A percentile compares a stretch with the other conserved stretches of the same genome.
These are phyloP conservation scores for Kurtzmaniella quercitrusa DNA, from an alignment of 1,139 yeast species.

Conservation along the genomic window DNA sequence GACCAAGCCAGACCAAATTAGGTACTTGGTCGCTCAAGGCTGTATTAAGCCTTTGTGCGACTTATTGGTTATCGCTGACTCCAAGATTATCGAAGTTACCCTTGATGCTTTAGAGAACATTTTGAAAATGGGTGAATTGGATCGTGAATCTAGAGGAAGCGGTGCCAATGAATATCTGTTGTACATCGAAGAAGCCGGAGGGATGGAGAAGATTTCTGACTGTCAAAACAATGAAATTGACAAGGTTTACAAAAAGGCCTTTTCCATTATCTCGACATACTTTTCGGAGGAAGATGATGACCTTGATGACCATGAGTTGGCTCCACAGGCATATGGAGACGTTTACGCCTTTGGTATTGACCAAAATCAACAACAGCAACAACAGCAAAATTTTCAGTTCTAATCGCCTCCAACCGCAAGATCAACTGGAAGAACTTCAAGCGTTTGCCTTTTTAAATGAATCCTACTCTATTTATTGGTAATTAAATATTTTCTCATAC, in stretches of 20 bases:
- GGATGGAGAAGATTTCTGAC: slow-evolving; percentile 93
- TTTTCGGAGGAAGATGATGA: slow-evolving; percentile 79
- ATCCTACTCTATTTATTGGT: slow-evolving; percentile 1
- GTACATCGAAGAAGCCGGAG: slow-evolving; percentile 96
- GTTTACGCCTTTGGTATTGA: slow-evolving; percentile 83
- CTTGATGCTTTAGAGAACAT: slow-evolving; percentile 94
- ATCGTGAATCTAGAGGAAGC: slow-evolving; percentile 71
- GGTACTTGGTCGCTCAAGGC: slow-evolving; percentile 89
- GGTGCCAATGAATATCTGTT: slow-evolving; percentile 81
- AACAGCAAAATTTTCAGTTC: slow-evolving; percentile 45
- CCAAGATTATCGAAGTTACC: slow-evolving; percentile 90
- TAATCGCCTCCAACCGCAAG: slow-evolving; percentile 12
- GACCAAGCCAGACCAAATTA: slow-evolving; percentile 86
- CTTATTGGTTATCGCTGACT: slow-evolving; percentile 79
- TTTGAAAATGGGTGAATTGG: slow-evolving; percentile 89
- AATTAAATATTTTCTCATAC: slow-evolving; percentile 3
- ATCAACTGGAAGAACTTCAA: not conserved
- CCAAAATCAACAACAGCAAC: slow-evolving; percentile 27
- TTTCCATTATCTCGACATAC: slow-evolving; percentile 82
- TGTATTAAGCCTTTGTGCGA: slow-evolving; percentile 98
- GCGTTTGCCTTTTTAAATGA: slow-evolving; percentile 1
- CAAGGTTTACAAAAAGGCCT: slow-evolving; percentile 89
- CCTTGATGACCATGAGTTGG: slow-evolving; percentile 73
- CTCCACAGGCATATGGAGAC: slow-evolving; percentile 80
- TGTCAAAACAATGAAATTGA: slow-evolving; percentile 92